A percentile compares a stretch with the other conserved stretches of the same genome.
Conservation (phyloP, 2,329 filamentous ascomycete species). For the Paraconiothyrium sp. region DNA sequence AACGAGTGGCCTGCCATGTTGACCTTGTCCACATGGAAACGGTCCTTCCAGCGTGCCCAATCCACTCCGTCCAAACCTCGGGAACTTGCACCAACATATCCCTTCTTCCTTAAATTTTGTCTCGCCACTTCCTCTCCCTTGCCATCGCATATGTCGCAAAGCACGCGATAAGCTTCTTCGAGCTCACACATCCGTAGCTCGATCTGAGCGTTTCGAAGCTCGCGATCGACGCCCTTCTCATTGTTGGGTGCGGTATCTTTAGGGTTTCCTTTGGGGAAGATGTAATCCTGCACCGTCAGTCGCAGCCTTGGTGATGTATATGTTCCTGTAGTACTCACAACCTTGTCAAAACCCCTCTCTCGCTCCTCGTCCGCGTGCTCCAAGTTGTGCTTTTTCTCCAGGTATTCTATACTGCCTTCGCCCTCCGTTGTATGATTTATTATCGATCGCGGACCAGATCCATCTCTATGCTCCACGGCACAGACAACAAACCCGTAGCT, state of each 20-base stretch:
- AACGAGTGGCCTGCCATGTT: slow-evolving; percentile 74
- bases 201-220: slow-evolving; percentile 69
- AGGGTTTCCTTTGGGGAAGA: slow-evolving; percentile 66
- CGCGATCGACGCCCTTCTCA: slow-evolving; percentile 66
- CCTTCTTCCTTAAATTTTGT: slow-evolving; percentile 65
- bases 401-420: slow-evolving; percentile 31
- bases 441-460: slow-evolving; percentile 68
- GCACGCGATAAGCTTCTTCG: slow-evolving; percentile 68
- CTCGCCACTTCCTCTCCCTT: slow-evolving; percentile 61
- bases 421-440: slow-evolving; percentile 63
- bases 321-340: slow-evolving; percentile 44
- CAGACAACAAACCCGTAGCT: slow-evolving; percentile 73
- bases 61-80: slow-evolving; percentile 65
- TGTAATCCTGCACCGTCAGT: slow-evolving; percentile 58
- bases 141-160: slow-evolving; percentile 65
- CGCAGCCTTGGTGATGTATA: slow-evolving; percentile 15
- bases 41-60: slow-evolving; percentile 66
- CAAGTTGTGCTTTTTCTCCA: slow-evolving; percentile 38
- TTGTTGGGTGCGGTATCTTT: slow-evolving; percentile 63
- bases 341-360: slow-evolving; percentile 56
- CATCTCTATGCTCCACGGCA: slow-evolving; percentile 72
- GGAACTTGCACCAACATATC: slow-evolving; percentile 68
- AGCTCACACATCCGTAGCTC: slow-evolving; percentile 71
- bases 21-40: slow-evolving; percentile 65
- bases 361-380: slow-evolving; percentile 52